Percentiles rank a stretch among this genome's conserved stretches.
Conservation (phyloP, 1,139 yeast genomes). For the Geotrichum australiense region DNA sequence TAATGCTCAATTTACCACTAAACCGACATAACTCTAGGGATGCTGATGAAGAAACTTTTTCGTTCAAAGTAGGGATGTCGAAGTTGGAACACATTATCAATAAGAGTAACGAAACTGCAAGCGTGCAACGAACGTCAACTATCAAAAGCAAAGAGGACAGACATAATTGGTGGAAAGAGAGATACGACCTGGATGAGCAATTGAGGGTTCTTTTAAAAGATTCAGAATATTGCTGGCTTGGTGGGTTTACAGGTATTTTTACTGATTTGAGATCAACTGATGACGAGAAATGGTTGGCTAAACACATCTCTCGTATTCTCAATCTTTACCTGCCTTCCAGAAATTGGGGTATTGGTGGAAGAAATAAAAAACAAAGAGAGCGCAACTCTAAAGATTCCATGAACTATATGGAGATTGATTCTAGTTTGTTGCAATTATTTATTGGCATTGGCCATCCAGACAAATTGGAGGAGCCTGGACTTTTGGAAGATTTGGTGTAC, state of each 20-base stretch:
- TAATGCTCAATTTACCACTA: slow-evolving; percentile 55
- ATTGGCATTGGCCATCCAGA: slow-evolving; percentile 41
- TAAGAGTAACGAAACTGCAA: slow-evolving; percentile 57
- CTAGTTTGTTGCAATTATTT: slow-evolving; percentile 47
- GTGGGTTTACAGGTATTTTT: slow-evolving; percentile 70
- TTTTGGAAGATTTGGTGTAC: slow-evolving; percentile 57
- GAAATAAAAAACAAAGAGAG: neutral
- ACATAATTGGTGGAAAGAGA: slow-evolving; percentile 67
- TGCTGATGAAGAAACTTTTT: slow-evolving; percentile 38
- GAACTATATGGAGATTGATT: slow-evolving; percentile 42
- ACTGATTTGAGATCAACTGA: too few species aligned
- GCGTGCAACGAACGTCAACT: slow-evolving; percentile 25
- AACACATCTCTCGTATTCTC: slow-evolving; percentile 35
- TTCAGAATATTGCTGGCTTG: slow-evolving; percentile 67
- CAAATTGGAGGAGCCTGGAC: slow-evolving; percentile 34
- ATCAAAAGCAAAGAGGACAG: slow-evolving; percentile 57
- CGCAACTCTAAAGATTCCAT: too few species aligned
- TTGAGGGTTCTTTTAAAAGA: slow-evolving; percentile 48
- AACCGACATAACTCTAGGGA: slow-evolving; percentile 46
- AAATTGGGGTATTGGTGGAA: slow-evolving; percentile 15
- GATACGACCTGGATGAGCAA: slow-evolving; percentile 56
- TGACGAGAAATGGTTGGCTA: slow-evolving; percentile 37
- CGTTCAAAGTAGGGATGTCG: slow-evolving; percentile 43
- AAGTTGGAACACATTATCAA: slow-evolving; percentile 48
- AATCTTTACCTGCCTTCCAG: slow-evolving; percentile 34